A percentile compares a stretch with the other conserved stretches of the same genome.
Evolutionary conservation across 2,329 filamentous ascomycete species (phyloP).

Genomic region (Macrophomina pseudophaseolina): DNA sequence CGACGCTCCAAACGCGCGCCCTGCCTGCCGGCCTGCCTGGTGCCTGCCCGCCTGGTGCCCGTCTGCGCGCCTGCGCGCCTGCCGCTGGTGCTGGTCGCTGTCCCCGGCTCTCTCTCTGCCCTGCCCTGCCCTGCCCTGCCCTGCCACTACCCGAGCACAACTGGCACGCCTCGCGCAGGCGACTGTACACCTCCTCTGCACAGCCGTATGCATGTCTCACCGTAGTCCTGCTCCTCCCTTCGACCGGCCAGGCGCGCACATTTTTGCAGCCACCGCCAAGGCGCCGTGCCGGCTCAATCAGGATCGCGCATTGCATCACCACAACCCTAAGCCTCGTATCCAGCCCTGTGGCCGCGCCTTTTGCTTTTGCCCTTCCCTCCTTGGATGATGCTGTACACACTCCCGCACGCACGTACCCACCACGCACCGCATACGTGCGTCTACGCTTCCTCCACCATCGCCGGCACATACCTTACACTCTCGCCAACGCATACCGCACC

Average conservation of each 20-base stretch:
- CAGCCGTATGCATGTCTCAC: neutral
- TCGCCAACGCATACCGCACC: neutral
- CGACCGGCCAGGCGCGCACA: neutral
- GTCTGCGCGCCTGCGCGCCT: neutral
- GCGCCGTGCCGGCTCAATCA: neutral
- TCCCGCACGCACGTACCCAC: neutral
- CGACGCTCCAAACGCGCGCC: neutral
- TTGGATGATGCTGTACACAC: neutral
- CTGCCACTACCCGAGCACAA: neutral
- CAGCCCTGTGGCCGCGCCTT: constrained; percentile 1
- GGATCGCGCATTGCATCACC: neutral
- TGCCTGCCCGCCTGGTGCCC: too few species aligned
- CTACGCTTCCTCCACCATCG: neutral
- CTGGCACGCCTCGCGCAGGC: neutral
- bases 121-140: neutral
- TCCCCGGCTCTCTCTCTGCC: neutral
- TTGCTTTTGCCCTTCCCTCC: neutral
- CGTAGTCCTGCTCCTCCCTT: neutral
- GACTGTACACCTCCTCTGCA: neutral
- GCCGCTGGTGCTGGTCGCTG: neutral
- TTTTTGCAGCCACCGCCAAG: neutral
- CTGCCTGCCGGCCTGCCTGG: too few species aligned
- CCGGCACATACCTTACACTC: neutral
- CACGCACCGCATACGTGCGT: neutral
- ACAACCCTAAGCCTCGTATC: constrained; percentile 6